phyloP scores from a whole-genome alignment of 306 rosid species.

The Dalbergia cultrata region DNA sequence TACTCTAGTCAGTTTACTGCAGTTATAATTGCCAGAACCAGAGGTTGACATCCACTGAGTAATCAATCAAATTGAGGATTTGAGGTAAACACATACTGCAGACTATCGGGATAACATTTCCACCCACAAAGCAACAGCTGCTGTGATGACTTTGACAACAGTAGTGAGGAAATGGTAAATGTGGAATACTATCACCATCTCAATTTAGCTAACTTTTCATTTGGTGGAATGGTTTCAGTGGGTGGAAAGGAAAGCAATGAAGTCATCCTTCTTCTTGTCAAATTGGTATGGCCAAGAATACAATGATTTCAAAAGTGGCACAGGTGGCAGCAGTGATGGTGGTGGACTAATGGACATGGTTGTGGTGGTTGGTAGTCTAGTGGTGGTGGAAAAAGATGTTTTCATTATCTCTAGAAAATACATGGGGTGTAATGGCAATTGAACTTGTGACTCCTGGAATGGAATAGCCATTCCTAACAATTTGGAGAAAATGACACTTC shows the following conservation, averaged over 20 bases:
- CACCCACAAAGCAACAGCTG: conserved; percentile 8
- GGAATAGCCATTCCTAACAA: not conserved
- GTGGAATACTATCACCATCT: not conserved
- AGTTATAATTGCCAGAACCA: not conserved
- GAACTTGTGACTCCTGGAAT: not conserved
- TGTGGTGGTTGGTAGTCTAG: not conserved
- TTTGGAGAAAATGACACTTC: not conserved
- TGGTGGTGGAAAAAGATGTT: conserved; percentile 1
- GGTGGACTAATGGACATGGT: not conserved
- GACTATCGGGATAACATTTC: conserved; percentile 13
- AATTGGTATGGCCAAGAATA: conserved; percentile 4
- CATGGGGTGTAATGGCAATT: conserved; percentile 3
- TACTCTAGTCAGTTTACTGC: conserved; percentile 16
- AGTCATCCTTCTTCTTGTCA: not conserved
- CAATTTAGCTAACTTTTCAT: not conserved
- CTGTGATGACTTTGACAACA: not conserved
- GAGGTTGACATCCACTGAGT: conserved; percentile 1
- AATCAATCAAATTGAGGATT: not conserved
- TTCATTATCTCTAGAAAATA: conserved; percentile 2
- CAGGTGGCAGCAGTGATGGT: not conserved
- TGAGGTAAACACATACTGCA: not conserved
- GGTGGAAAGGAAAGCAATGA: conserved; percentile 1
- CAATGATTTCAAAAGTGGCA: not conserved
- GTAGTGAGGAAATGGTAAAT: not conserved
- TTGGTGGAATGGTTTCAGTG: not conserved